Conservation (phyloP, 2,329 filamentous ascomycete species). For the Sarocladium kiliense region DNA sequence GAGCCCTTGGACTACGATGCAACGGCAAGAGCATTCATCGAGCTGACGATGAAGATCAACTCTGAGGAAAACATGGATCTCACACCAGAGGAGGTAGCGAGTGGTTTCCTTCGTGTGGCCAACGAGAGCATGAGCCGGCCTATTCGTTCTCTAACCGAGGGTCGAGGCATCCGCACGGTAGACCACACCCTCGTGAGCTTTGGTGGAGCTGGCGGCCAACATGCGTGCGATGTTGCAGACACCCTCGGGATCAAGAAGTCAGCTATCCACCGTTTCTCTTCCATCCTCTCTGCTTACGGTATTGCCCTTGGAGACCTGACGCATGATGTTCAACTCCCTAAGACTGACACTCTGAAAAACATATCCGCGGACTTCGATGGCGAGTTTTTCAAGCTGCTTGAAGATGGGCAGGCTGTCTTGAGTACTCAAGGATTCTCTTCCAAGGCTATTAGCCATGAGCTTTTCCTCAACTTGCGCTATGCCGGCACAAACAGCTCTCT, state of each 20-base stretch:
- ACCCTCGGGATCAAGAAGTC: conserved; percentile 24
- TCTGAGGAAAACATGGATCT: conserved; percentile 15
- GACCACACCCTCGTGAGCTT: conserved; percentile 21
- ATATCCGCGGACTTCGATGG: conserved; percentile 13
- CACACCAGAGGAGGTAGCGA: conserved; percentile 36
- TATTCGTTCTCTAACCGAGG: conserved; percentile 38
- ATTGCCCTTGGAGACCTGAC: conserved; percentile 28
- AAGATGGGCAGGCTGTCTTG: conserved; percentile 21
- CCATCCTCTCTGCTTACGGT: conserved; percentile 29
- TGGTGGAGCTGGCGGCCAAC: conserved; percentile 20
- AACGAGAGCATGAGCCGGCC: conserved; percentile 72
- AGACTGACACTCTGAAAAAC: conserved; percentile 11
- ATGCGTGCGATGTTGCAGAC: conserved; percentile 24
- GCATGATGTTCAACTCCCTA: conserved; percentile 24
- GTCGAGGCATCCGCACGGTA: conserved; percentile 18
- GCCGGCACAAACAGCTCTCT: conserved; percentile 36
- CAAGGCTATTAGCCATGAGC: conserved; percentile 35
- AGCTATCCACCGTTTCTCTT: conserved; percentile 27
- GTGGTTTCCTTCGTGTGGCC: conserved; percentile 69
- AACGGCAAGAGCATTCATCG: too few species aligned
- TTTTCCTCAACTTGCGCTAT: conserved; percentile 40
- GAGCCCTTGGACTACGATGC: too few species aligned
- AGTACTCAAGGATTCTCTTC: conserved; percentile 34
- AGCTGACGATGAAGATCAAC: too few species aligned
- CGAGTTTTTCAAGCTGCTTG: too few species aligned